Base-by-base conservation (phyloP, 2,329 filamentous ascomycete genomes). In the Pyricularia sp. region DNA sequence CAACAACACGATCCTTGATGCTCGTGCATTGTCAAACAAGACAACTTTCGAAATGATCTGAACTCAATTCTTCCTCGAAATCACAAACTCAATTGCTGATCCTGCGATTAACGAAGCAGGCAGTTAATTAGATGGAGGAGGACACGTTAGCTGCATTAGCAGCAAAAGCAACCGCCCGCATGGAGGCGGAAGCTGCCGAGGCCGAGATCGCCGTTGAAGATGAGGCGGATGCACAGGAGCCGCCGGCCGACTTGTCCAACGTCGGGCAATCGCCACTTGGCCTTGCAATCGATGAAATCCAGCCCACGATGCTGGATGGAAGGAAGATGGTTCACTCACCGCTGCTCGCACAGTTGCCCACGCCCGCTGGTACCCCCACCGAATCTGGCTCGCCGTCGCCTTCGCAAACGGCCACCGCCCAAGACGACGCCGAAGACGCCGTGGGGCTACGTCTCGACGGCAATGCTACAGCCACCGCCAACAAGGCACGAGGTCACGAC, bases 91-190 rank as follows among this genome's bases (percentile, higher is more conserved):
- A 61, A 26, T 61, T 14, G 58, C 50, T 69, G 65, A 26, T 33
- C 31, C 30, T 25, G 65, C n/a, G 28, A 12, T 25, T 59, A 31
- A 42, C 66, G 12, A 55, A 5, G 42, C 33, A 10, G 20, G 42
- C 36, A 28, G 36, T 36, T 30, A 20, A 17, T 28, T 23, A 55
- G 28, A 68, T 61, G 58, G 58, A 61, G 58, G 23, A 61, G 58
- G 58, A 61, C 58, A 61, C 58, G 58, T 61, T 61, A 61, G 58
- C 58, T 26, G 58, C 58, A 61, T 61, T 61, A 61, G 58, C 58
- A 14, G 58, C 58, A 61, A 61, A 61, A 61, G 58, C 58, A 61
- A 61, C 58, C 9, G 58, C 10, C 58, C 25, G 58, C 58, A 61
- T 25, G 4, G 14, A 23, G 58, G 58, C 58, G 58, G 58, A 61